Base-by-base conservation (phyloP, 805 yeast genomes). In the Ogataea chonburiensis region DNA sequence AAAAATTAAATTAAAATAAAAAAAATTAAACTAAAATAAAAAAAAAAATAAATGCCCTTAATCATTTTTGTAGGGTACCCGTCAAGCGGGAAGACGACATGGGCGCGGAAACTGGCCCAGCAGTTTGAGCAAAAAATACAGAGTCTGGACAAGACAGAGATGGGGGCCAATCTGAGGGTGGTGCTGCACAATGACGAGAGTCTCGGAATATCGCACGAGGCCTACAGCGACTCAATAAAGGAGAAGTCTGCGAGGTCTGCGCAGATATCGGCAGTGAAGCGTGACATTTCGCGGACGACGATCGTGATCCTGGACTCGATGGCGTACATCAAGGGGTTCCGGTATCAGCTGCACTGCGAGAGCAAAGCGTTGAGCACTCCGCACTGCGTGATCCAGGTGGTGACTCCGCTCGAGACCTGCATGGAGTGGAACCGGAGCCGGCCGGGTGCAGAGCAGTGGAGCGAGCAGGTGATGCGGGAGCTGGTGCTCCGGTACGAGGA, bases 291-390 rank as follows among this genome's bases (percentile, higher is more conserved):
- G 1, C 71, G 80, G 24, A 66, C 72, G 19, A 79, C 75, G 14
- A 70, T 93, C 18, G 97, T 93, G 1, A 78, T 93, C 12, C 68
- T 93, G 35, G 98, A 93, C 58, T 76, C 93, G 2, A 67, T 88
- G 51, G 79, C 86, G 25, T 93, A 93, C 57, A 93, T 93, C 52
- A 93, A 93, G 56, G 98, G 98, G 0, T 88, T 89, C 58, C 68
- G 98, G 42, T 93, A 93, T 61, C 98, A 93, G 61, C 67, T 93
- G 35, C 88, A 78, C 58, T 89, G 97, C 60, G 98, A 93, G 59
- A 89, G 96, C 24, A 91, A 89, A 57, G 82, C 87, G 1, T 67
- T 79, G 17, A 71, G 79, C 12, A 88, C 97, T 1, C 80, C 93
- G 2, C 82, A 86, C 45, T 83, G 94, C 53, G 84, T 89, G 24